Evolutionary conservation across 2,329 filamentous ascomycete genomes (phyloP), one percentile per base, ranked within the genome.

Genomic region (Claviceps digitariae): DNA sequence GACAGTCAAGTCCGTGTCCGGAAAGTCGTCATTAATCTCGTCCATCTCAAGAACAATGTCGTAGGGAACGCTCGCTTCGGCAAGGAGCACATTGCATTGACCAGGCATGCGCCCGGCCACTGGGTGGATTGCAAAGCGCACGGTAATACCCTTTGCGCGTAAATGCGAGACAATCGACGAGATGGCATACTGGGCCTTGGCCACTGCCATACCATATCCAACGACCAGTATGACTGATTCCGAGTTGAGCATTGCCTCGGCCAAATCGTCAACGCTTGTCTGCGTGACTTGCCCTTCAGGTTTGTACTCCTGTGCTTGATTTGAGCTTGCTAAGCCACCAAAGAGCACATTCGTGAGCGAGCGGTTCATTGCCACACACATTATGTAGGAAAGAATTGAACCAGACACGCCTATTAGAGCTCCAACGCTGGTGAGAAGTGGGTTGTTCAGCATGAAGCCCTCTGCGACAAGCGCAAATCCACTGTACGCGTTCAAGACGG

Each of bases 21-120:
- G 69, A 66, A 95, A 95, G 62, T 95, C 89, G 57, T 94, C 89
- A 67, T 95, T 95, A 71, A 95, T 94, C 72, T 95, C 90, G 61
- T 95, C 90, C 89, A 95, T 95, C 70, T 95, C 89, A 47, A 94
- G 76, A 29, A 95, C 89, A 53, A 95, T 91, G 61, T 95, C 90
- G 62, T 95, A 95, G 2, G 88, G 88, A 31, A 95, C 90, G 36
- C 79, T 84, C 1, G 90, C 90, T 67, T 95, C 90, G 0, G 90
- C 90, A 15, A 95, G 80, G 2, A 95, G 74, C 4, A 95, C 89
- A 63, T 95, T 95, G 71, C 89, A 95, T 69, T 95, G 90, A 0
- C 90, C 90, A 0, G 90, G 90, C 90, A 95, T 95, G 34, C 90
- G 81, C 12, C 90, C 90, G 0, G 90, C 90, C 29, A 95, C 89